Percentiles rank a stretch among this genome's conserved stretches.
These are phyloP conservation scores for Buxus sempervirens DNA, from an alignment of 164 flowering plant genomes.

Conservation along the genomic window DNA sequence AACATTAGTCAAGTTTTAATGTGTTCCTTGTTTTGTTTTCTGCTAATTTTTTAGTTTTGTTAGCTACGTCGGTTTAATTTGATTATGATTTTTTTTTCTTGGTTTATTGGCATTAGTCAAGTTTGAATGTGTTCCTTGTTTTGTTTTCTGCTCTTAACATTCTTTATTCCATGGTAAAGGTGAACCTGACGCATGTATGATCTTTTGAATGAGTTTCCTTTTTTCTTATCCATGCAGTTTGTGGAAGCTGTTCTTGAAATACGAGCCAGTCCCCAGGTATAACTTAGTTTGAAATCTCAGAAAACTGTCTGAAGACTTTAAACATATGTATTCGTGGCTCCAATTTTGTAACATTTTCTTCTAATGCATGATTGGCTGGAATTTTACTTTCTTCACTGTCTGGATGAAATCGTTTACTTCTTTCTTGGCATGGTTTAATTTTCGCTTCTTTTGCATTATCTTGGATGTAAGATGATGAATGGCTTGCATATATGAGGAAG, in stretches of 20 bases:
- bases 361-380: too few relatives aligned
- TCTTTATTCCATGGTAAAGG: too few relatives aligned
- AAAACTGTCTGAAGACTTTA: background rate
- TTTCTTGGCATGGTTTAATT: too few relatives aligned
- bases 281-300: background rate
- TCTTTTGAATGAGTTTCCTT: background rate
- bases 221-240: slow-evolving; percentile 44
- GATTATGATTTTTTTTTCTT: background rate
- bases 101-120: background rate
- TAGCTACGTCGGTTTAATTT: too few relatives aligned
- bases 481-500: background rate
- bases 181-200: background rate
- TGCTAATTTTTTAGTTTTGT: background rate
- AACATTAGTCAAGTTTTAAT: background rate
- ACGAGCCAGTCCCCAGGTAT: slow-evolving; percentile 58
- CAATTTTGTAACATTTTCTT: background rate
- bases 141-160: background rate
- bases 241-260: slow-evolving; percentile 73
- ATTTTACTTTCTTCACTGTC: too few relatives aligned
- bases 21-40: background rate
- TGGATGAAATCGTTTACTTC: too few relatives aligned
- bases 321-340: background rate
- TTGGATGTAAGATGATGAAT: background rate
- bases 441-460: background rate
- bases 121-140: background rate